Evolutionary conservation across 108 stramenopile genomes (phyloP).

Genomic region (Skeletonema costatum): DNA sequence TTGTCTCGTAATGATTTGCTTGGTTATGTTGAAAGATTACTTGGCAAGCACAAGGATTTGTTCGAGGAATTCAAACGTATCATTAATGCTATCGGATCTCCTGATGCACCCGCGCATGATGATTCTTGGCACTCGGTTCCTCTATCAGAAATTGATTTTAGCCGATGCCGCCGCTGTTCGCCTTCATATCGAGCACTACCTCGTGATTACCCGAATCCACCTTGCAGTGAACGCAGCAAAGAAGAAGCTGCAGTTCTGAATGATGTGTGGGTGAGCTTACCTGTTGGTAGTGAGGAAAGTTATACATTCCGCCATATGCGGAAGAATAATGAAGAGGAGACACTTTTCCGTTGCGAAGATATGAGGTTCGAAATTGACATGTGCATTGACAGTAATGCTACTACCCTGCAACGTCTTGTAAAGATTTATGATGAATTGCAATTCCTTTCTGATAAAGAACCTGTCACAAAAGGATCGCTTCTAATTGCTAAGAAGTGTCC

Average conservation of each 20-base stretch:
- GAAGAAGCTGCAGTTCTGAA: slow-evolving; percentile 90
- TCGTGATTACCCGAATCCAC: slow-evolving; percentile 90
- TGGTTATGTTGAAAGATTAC: slow-evolving; percentile 86
- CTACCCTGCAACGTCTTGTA: slow-evolving; percentile 86
- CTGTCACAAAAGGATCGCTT: slow-evolving; percentile 20
- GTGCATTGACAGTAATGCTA: slow-evolving; percentile 94
- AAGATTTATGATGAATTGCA: slow-evolving; percentile 96
- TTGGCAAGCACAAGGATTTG: slow-evolving; percentile 90
- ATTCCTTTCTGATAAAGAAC: slow-evolving; percentile 63
- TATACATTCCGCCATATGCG: slow-evolving; percentile 98
- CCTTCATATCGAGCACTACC: slow-evolving; percentile 97
- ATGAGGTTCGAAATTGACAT: slow-evolving; percentile 99
- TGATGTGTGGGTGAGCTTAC: slow-evolving; percentile 95
- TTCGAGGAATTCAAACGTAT: slow-evolving; percentile 96
- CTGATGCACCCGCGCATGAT: slow-evolving; percentile 61
- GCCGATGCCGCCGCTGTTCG: slow-evolving; percentile 88
- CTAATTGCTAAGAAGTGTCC: slow-evolving; percentile 6
- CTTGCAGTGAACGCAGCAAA: slow-evolving; percentile 87
- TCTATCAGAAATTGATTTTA: slow-evolving; percentile 89
- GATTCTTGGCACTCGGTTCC: slow-evolving; percentile 93
- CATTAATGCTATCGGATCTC: slow-evolving; percentile 73
- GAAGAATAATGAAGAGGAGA: slow-evolving; percentile 95
- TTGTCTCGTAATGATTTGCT: slow-evolving; percentile 91
- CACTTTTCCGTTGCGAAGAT: slow-evolving; percentile 96
- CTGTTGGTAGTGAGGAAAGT: slow-evolving; percentile 96